These are phyloP conservation scores for Pyrenophora tritici-repentis DNA, from an alignment of 2,329 filamentous ascomycete genomes.

Conservation along the genomic window DNA sequence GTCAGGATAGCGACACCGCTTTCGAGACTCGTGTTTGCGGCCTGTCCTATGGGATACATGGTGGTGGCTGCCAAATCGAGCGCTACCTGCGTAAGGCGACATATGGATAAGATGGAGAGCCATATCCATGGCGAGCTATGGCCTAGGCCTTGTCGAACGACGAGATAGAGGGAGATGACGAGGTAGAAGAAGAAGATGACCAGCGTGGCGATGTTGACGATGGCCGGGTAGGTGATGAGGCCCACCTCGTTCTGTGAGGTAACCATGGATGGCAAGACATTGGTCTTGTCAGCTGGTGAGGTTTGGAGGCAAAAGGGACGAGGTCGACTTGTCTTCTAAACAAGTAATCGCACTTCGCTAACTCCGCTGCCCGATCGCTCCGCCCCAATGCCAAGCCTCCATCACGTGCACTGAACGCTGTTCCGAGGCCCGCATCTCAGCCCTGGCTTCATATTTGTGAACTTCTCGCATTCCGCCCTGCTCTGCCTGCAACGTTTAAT, in stretches of 20 bases:
- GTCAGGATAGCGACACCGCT: conserved; percentile 45
- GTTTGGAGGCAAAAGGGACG: conserved; percentile 1
- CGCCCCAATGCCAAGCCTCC: conserved; percentile 13
- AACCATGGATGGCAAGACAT: conserved; percentile 34
- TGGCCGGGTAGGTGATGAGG: conserved; percentile 27
- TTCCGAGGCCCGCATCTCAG: no score
- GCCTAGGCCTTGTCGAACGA: conserved; percentile 39
- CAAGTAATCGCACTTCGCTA: conserved; percentile 7
- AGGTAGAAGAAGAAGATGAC: conserved; percentile 41
- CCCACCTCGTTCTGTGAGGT: conserved; percentile 2
- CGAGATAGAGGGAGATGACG: conserved; percentile 34
- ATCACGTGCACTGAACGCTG: conserved; percentile 9
- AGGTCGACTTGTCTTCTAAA: not conserved
- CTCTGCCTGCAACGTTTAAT: not conserved
- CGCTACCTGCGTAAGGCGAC: conserved; percentile 42
- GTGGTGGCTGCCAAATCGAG: conserved; percentile 44
- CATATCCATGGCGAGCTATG: conserved; percentile 44
- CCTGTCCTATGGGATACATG: conserved; percentile 25
- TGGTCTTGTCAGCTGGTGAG: conserved; percentile 6
- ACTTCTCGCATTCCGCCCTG: not conserved
- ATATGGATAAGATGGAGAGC: conserved; percentile 37
- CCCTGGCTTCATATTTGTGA: not conserved
- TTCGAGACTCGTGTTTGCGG: conserved; percentile 36
- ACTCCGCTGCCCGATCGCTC: conserved; percentile 15
- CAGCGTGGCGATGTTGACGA: conserved; percentile 44